These are phyloP conservation scores for Fusarium chlamydosporum DNA, from an alignment of 2,329 filamentous ascomycete species.

Conservation along the genomic window DNA sequence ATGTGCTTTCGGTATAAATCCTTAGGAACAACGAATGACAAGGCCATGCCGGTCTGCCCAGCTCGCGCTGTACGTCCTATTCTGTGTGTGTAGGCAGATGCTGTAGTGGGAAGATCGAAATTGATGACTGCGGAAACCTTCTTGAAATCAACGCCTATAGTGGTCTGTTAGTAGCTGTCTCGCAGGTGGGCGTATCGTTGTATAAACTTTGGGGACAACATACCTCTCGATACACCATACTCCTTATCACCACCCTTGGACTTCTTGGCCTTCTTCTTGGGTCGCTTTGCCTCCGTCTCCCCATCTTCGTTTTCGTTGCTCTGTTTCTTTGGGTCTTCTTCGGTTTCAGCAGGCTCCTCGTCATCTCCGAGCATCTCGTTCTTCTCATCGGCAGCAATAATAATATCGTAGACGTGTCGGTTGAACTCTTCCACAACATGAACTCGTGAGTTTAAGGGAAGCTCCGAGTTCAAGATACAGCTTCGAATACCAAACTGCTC, in stretches of 20 bases:
- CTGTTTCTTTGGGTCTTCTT: slow-evolving; percentile 42
- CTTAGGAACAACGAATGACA: slow-evolving; percentile 93
- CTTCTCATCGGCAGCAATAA: slow-evolving; percentile 95
- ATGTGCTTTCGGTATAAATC: slow-evolving; percentile 90
- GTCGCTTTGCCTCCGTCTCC: slow-evolving; percentile 52
- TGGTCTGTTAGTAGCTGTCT: slow-evolving; percentile 33
- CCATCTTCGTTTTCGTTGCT: slow-evolving; percentile 42
- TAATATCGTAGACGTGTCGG: slow-evolving; percentile 95
- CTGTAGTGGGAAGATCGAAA: slow-evolving; percentile 90
- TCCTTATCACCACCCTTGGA: slow-evolving; percentile 81
- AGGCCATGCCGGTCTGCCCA: slow-evolving; percentile 90
- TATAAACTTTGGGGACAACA: slow-evolving; percentile 14
- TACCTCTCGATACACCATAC: slow-evolving; percentile 91
- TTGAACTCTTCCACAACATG: slow-evolving; percentile 99
- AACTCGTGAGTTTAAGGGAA: slow-evolving; percentile 91
- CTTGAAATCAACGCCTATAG: slow-evolving; percentile 85
- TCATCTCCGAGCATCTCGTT: slow-evolving; percentile 83
- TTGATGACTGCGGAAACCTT: slow-evolving; percentile 96
- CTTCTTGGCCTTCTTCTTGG: slow-evolving; percentile 61
- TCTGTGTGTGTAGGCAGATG: slow-evolving; percentile 96
- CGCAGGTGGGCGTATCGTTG: neutral
- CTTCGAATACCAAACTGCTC: slow-evolving; percentile 97
- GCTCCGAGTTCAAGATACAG: slow-evolving; percentile 92
- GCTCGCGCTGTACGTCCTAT: slow-evolving; percentile 94
- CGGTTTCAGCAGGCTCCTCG: slow-evolving; percentile 59